These are phyloP conservation scores for Pythium utonaiense DNA, from an alignment of 352 stramenopile species.

Conservation along the genomic window DNA sequence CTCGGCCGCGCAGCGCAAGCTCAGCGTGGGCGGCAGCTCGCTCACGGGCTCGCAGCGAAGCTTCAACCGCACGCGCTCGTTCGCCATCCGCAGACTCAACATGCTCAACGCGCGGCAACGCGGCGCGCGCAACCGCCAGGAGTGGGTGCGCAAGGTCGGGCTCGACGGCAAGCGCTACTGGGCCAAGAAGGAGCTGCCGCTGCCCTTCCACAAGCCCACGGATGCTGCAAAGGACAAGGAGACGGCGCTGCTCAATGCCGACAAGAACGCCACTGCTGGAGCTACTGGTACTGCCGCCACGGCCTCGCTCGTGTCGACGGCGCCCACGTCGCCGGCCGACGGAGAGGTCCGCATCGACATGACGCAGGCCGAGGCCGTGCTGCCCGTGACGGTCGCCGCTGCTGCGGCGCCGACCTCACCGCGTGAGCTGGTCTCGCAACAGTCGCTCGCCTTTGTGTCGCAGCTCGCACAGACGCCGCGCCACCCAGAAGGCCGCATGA, in stretches of 20 bases:
- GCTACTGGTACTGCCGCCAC: neutral
- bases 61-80: slow-evolving; percentile 85
- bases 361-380: neutral
- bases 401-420: neutral
- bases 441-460: slow-evolving; percentile 84
- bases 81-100: slow-evolving; percentile 84
- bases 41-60: slow-evolving; percentile 35
- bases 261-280: neutral
- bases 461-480: slow-evolving; percentile 78
- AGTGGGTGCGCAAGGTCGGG: slow-evolving; percentile 83
- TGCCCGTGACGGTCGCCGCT: neutral
- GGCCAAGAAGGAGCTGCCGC: slow-evolving; percentile 65
- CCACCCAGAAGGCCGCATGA: slow-evolving; percentile 82
- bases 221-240: slow-evolving; percentile 3
- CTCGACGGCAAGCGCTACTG: slow-evolving; percentile 82
- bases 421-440: slow-evolving; percentile 73
- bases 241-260: neutral
- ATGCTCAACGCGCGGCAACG: slow-evolving; percentile 83
- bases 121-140: slow-evolving; percentile 72
- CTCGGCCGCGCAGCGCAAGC: slow-evolving; percentile 23
- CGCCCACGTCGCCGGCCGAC: slow-evolving; percentile 14
- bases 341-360: slow-evolving; percentile 22
- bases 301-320: slow-evolving; percentile 2
- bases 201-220: slow-evolving; percentile 26
- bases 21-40: slow-evolving; percentile 26